Percentiles rank a stretch among this genome's conserved stretches.
These are phyloP conservation scores for Rhodomyrtus psidioides DNA, from an alignment of 441 rosid species.

Conservation along the genomic window DNA sequence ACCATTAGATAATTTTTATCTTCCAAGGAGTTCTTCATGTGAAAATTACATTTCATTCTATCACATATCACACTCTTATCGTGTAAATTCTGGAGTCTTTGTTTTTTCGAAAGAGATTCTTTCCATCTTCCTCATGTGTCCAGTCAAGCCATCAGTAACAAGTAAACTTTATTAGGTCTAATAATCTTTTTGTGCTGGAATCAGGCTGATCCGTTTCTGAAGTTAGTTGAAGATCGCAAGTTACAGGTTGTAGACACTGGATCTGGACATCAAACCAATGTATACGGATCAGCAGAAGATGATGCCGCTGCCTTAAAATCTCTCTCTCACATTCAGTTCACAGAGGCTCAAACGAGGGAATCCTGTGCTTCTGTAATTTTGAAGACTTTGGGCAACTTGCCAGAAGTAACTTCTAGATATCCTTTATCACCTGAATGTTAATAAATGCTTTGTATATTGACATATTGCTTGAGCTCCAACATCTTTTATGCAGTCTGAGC, in stretches of 20 bases:
- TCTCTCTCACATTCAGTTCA: constrained; percentile 46
- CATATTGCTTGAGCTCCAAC: not conserved
- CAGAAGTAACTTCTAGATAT: constrained; percentile 39
- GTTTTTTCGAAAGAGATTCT: not conserved
- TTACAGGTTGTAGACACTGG: constrained; percentile 40
- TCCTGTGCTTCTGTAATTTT: constrained; percentile 57
- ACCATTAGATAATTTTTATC: not conserved
- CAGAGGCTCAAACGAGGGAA: constrained; percentile 54
- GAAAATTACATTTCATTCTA: not conserved
- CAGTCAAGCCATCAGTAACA: not conserved
- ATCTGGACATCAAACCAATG: constrained; percentile 22
- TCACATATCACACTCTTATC: not conserved
- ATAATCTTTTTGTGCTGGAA: constrained; percentile 13
- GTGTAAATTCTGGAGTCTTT: not conserved
- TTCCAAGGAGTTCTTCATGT: not conserved
- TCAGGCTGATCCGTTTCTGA: constrained; percentile 85
- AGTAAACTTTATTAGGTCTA: not conserved
- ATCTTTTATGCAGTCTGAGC: constrained; percentile 39
- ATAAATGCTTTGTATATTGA: not conserved
- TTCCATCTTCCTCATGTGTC: not conserved
- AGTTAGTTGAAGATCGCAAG: constrained; percentile 71
- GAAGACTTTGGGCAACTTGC: constrained; percentile 54
- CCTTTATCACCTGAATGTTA: not conserved
- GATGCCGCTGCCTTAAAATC: constrained; percentile 50
- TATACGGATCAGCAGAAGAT: constrained; percentile 75